Evolutionary conservation across 2,329 filamentous ascomycete genomes (phyloP), one percentile per base, ranked within the genome.

Genomic region (Alternaria atra): DNA sequence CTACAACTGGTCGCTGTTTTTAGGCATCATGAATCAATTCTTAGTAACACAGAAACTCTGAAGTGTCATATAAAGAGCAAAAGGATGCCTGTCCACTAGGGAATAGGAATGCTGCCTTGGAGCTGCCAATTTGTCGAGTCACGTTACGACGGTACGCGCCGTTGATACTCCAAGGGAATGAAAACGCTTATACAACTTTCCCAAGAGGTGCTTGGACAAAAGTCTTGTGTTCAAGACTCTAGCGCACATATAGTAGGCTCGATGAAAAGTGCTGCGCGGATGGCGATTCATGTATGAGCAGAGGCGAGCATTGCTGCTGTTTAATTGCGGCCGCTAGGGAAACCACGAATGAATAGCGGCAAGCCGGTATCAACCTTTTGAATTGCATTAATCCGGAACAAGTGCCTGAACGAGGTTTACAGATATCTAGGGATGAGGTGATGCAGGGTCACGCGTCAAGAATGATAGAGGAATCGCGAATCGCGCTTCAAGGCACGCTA

Each of bases 111-210:
- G 40, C 23, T 6, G 13, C 20, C 25, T 43, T 9, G 12, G 6
- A 23, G 25, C 40, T 23, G 25, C 7, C 6, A 25, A 23, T 43
- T 8, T 12, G 15, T 6, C 7, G 20, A 2, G 23, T 3, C 25
- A 13, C 12, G 20, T 13, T 43, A 25, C 12, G 12, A 27, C 6
- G 23, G 1, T 43, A 43, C 40, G 12, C 23, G 4, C 6, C 3
- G 17, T 43, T 39, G 34, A 52, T 30, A 46, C 17, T 46, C 40
- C 30, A 27, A 51, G 56, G 55, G 58, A 60, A 47, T 54, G 56
- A 47, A 51, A 56, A 50, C 34, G 44, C 46, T 39, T 12, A 25
- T 6, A 34, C n/a, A n/a, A 15, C 15, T n/a, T 42, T 58, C 52
- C 54, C 54, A 52, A 43, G 43, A 37, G 57, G 46, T 52, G 48